Evolutionary conservation across 805 yeast genomes (phyloP).

Genomic region (Kluyveromyces nonfermentans): DNA sequence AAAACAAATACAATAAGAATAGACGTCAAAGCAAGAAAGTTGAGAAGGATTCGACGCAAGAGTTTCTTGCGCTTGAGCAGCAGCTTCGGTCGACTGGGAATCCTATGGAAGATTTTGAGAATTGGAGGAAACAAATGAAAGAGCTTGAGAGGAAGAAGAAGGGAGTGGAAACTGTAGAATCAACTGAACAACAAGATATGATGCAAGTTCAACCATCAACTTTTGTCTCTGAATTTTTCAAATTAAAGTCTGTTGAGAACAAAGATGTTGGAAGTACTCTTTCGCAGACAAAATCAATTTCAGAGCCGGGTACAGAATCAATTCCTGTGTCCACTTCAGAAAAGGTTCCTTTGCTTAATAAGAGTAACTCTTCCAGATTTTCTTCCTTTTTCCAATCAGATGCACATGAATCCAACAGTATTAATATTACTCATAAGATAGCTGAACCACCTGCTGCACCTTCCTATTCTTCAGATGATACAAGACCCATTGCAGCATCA

Average conservation of each 20-base stretch:
- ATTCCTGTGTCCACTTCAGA: slow-evolving; percentile 6
- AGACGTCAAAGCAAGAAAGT: slow-evolving; percentile 16
- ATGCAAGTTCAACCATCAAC: slow-evolving; percentile 15
- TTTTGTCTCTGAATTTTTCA: slow-evolving; percentile 26
- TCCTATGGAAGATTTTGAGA: slow-evolving; percentile 33
- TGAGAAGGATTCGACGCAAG: slow-evolving; percentile 25
- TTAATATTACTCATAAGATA: slow-evolving; percentile 5
- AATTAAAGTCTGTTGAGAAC: slow-evolving; percentile 11
- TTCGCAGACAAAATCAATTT: not conserved
- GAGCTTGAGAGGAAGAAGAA: slow-evolving; percentile 29
- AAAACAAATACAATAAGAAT: slow-evolving; percentile 9
- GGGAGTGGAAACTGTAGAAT: slow-evolving; percentile 14
- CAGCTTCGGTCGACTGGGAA: slow-evolving; percentile 28
- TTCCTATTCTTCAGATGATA: not conserved
- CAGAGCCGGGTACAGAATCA: slow-evolving; percentile 6
- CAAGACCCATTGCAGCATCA: slow-evolving; percentile 17
- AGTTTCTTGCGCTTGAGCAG: slow-evolving; percentile 26
- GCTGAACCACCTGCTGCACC: not conserved
- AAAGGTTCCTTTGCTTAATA: slow-evolving; percentile 4
- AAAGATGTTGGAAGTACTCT: too few relatives aligned
- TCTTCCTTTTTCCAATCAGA: slow-evolving; percentile 28
- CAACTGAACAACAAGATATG: slow-evolving; percentile 1
- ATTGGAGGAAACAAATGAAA: slow-evolving; percentile 32
- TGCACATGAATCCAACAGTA: slow-evolving; percentile 6
- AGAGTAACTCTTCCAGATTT: slow-evolving; percentile 26